phyloP scores from a whole-genome alignment of 1,284 basidiomycete species.

The Puccinia novopanici region DNA sequence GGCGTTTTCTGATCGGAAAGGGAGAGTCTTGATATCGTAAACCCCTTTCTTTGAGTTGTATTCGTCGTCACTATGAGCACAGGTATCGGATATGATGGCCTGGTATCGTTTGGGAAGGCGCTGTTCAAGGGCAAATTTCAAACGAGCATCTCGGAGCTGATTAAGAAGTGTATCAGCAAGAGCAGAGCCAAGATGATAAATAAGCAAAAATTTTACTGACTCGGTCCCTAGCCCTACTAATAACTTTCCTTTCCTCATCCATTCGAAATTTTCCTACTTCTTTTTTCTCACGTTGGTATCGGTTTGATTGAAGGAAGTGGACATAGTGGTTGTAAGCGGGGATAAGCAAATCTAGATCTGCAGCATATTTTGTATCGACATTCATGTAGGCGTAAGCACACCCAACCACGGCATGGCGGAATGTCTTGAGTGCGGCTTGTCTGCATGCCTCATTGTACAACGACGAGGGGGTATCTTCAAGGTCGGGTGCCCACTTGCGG shows the following conservation, averaged over 20 bases:
- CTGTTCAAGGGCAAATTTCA: background rate
- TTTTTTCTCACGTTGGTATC: constrained; percentile 10
- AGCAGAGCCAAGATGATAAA: too few relatives aligned
- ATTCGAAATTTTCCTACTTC: background rate
- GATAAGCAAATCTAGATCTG: background rate
- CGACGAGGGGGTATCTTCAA: background rate
- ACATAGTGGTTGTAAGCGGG: constrained; percentile 39
- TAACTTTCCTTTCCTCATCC: constrained; percentile 29
- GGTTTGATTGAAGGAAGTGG: background rate
- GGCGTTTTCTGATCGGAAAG: constrained; percentile 4
- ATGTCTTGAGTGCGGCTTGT: background rate
- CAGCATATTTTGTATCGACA: background rate
- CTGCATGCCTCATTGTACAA: constrained; percentile 8
- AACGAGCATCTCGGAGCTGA: background rate
- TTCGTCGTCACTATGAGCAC: constrained; percentile 15
- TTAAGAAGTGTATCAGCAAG: background rate
- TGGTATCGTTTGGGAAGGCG: constrained; percentile 22
- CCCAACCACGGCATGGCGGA: too few relatives aligned
- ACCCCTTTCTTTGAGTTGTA: background rate
- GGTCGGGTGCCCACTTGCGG: background rate
- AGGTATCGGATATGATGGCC: background rate
- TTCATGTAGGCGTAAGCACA: constrained; percentile 26
- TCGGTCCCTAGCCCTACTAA: background rate
- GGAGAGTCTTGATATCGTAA: constrained; percentile 16
- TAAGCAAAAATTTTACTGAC: background rate